A percentile compares a stretch with the other conserved stretches of the same genome.
Evolutionary conservation across 1,284 basidiomycete species (phyloP).

Genomic region (Leccinum cinnamomeum): DNA sequence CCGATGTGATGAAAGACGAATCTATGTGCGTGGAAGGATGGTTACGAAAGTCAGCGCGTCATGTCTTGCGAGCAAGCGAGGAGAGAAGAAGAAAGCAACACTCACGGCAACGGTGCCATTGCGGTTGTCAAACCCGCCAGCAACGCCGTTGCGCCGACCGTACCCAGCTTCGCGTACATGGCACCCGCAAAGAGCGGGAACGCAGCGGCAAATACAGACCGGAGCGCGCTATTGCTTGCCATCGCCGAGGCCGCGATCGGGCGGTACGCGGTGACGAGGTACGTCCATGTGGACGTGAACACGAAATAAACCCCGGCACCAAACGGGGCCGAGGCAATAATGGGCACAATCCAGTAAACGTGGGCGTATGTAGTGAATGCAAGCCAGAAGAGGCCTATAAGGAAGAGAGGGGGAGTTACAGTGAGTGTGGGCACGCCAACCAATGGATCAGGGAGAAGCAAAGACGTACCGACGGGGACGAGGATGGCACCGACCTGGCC

Average conservation of each 20-base stretch:
- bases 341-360: slow-evolving; percentile 60
- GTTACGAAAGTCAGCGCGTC: slow-evolving; percentile 7
- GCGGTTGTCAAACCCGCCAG: slow-evolving; percentile 68
- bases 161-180: slow-evolving; percentile 61
- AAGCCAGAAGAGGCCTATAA: slow-evolving; percentile 62
- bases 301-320: background rate
- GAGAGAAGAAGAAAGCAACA: slow-evolving; percentile 12
- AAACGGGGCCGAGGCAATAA: background rate
- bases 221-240: slow-evolving; percentile 69
- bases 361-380: slow-evolving; percentile 68
- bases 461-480: slow-evolving; percentile 52
- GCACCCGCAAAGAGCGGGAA: slow-evolving; percentile 70
- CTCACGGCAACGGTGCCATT: slow-evolving; percentile 73
- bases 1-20: slow-evolving; percentile 42
- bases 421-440: background rate
- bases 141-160: slow-evolving; percentile 75
- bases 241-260: slow-evolving; percentile 79
- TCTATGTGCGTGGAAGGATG: slow-evolving; percentile 17
- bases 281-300: background rate
- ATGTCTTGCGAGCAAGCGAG: background rate
- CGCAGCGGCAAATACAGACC: slow-evolving; percentile 65
- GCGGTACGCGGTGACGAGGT: slow-evolving; percentile 58
- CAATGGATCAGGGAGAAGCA: background rate
- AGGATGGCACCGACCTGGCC: slow-evolving; percentile 70
- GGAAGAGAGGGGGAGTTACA: background rate